phyloP scores from a whole-genome alignment of 2,329 filamentous ascomycete species.

The Tolypocladium amazonense region DNA sequence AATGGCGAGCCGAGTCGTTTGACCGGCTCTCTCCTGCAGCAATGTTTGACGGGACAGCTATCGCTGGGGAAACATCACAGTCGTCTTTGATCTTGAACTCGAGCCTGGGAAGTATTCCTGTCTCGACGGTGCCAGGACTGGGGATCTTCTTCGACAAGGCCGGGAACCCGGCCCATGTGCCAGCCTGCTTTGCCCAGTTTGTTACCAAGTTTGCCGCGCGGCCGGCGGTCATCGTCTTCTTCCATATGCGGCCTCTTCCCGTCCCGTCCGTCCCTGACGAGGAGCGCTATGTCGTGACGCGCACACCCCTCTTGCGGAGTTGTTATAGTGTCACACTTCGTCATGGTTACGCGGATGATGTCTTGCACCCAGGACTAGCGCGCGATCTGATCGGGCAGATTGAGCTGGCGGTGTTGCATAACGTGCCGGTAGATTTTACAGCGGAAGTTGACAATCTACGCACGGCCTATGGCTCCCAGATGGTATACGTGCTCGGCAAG shows the following conservation, averaged over 20 bases:
- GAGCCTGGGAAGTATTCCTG: neutral
- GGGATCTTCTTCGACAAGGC: neutral
- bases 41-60: neutral
- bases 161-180: neutral
- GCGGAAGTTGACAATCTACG: neutral
- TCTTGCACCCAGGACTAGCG: neutral
- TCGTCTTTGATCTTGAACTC: neutral
- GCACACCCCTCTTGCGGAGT: neutral
- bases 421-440: neutral
- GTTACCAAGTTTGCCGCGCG: neutral
- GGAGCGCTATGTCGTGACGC: neutral
- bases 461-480: neutral
- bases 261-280: neutral
- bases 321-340: neutral
- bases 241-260: neutral
- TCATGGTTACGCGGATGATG: neutral
- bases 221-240: neutral
- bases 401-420: neutral
- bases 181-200: neutral
- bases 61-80: neutral
- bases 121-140: neutral
- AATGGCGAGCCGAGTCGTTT: neutral
- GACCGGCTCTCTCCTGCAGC: neutral
- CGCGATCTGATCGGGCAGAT: neutral
- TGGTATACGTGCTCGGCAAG: neutral